A percentile compares a stretch with the other conserved stretches of the same genome.
These are phyloP conservation scores for Saccharomycopsis sp. DNA, from an alignment of 805 yeast genomes.

Conservation along the genomic window DNA sequence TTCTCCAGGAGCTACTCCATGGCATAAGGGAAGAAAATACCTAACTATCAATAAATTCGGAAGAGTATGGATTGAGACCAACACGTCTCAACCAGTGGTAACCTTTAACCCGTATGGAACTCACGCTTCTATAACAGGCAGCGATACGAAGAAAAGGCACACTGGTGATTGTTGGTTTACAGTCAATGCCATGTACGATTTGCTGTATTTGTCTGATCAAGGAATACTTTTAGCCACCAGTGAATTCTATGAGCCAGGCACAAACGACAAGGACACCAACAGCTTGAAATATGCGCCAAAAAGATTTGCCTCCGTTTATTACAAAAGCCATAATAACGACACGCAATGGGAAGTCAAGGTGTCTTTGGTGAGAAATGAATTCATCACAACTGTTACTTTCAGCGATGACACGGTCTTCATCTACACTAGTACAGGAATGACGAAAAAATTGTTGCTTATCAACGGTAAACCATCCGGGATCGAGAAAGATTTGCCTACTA, in stretches of 20 bases:
- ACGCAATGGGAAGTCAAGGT: conserved; percentile 5
- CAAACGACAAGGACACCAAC: conserved; percentile 2
- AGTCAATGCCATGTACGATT: conserved; percentile 17
- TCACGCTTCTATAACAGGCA: conserved; percentile 1
- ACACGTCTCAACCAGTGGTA: conserved; percentile 18
- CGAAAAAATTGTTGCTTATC: conserved; percentile 4
- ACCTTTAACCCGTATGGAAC: conserved; percentile 16
- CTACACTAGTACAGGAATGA: conserved; percentile 9
- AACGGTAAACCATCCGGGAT: conserved; percentile 13
- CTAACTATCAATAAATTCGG: conserved; percentile 18
- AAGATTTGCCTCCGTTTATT: conserved; percentile 9
- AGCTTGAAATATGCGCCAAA: conserved; percentile 4
- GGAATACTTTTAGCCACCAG: conserved; percentile 15
- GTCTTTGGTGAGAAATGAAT: conserved; percentile 13
- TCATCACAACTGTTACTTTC: conserved; percentile 3
- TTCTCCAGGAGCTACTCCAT: conserved; percentile 17
- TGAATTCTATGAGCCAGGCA: conserved; percentile 13
- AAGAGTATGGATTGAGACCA: conserved; percentile 20
- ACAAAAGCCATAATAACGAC: conserved; percentile 5
- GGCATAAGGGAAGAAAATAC: conserved; percentile 19
- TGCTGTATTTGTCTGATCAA: conserved; percentile 6
- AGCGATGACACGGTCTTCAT: conserved; percentile 2
- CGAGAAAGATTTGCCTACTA: conserved; percentile 13
- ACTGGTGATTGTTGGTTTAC: conserved; percentile 10
- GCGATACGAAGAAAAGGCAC: not conserved